A percentile compares a stretch with the other conserved stretches of the same genome.
Conservation (phyloP, 768 basidiomycete genomes). For the Rhodocollybia butyracea region DNA sequence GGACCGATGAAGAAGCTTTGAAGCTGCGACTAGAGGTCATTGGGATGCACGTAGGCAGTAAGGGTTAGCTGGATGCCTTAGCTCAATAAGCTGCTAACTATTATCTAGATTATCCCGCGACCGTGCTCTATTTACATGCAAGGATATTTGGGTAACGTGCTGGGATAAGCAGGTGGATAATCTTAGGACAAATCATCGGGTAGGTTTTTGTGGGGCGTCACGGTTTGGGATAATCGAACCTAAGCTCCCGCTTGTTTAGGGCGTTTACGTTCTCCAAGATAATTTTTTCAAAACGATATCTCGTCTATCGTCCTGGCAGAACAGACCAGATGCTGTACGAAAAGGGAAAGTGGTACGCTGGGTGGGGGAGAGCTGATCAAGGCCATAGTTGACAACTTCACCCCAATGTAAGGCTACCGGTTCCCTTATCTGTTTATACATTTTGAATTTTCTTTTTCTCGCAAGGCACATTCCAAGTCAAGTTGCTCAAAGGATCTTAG, state of each 20-base stretch:
- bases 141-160: slow-evolving; percentile 88
- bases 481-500: slow-evolving; percentile 61
- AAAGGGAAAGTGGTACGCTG: slow-evolving; percentile 70
- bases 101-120: slow-evolving; percentile 67
- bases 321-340: slow-evolving; percentile 67
- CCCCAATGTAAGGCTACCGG: slow-evolving; percentile 68
- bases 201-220: slow-evolving; percentile 31
- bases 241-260: slow-evolving; percentile 59
- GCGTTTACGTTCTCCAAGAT: slow-evolving; percentile 91
- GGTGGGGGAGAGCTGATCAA: slow-evolving; percentile 76
- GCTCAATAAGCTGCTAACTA: background rate
- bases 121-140: slow-evolving; percentile 76
- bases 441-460: background rate
- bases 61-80: slow-evolving; percentile 46
- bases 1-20: slow-evolving; percentile 64
- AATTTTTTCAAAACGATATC: slow-evolving; percentile 84
- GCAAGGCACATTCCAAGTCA: slow-evolving; percentile 80
- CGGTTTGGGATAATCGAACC: background rate
- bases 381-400: slow-evolving; percentile 69
- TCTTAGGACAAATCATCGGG: slow-evolving; percentile 90
- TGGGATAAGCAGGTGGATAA: slow-evolving; percentile 98
- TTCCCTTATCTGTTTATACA: background rate
- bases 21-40: slow-evolving; percentile 73
- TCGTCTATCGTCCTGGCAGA: slow-evolving; percentile 78
- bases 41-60: slow-evolving; percentile 83